A percentile compares a stretch with the other conserved stretches of the same genome.
Evolutionary conservation across 164 flowering plant species (phyloP).

Genomic region (Magnolia sinica): DNA sequence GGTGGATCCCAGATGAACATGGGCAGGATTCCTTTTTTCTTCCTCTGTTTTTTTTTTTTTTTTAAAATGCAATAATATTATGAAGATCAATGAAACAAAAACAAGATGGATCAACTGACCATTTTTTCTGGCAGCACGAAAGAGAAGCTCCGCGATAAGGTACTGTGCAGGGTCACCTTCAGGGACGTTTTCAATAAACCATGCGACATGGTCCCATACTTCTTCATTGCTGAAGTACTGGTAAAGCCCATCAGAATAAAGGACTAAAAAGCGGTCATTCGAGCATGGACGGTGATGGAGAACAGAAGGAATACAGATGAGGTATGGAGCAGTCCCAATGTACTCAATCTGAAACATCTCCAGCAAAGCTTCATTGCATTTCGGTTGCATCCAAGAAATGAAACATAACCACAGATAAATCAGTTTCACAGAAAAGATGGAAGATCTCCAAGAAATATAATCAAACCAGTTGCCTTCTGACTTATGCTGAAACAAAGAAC

Average conservation of each 20-base stretch:
- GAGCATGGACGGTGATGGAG: slow-evolving; percentile 57
- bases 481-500: background rate
- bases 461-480: background rate
- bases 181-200: slow-evolving; percentile 64
- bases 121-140: slow-evolving; percentile 69
- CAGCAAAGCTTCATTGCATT: slow-evolving; percentile 52
- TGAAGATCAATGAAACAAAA: background rate
- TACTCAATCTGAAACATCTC: slow-evolving; percentile 59
- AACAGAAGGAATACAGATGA: slow-evolving; percentile 52
- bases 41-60: background rate
- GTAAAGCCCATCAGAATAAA: slow-evolving; percentile 71
- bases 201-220: slow-evolving; percentile 63
- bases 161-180: slow-evolving; percentile 82
- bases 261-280: slow-evolving; percentile 59
- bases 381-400: slow-evolving; percentile 42
- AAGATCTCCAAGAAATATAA: background rate
- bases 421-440: background rate
- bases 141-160: slow-evolving; percentile 60
- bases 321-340: slow-evolving; percentile 51
- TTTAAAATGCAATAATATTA: background rate
- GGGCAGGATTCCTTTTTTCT: background rate
- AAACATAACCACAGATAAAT: background rate
- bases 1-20: too few species aligned
- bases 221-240: slow-evolving; percentile 76
- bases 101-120: slow-evolving; percentile 34